Evolutionary conservation across 805 yeast species (phyloP).

Genomic region (Lipomyces japonicus): DNA sequence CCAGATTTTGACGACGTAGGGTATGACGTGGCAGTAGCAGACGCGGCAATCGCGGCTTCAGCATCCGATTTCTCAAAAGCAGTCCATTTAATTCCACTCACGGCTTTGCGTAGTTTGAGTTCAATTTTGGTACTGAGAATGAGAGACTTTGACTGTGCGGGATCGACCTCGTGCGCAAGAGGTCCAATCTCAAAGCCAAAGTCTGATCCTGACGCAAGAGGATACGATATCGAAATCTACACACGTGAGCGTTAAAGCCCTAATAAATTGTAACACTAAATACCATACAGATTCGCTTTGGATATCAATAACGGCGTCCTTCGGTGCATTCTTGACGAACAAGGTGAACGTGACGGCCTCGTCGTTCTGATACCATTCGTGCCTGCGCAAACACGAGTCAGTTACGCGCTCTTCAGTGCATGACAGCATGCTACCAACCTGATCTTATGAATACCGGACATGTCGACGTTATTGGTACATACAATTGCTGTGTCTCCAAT

Average conservation of each 20-base stretch:
- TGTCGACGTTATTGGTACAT: no score
- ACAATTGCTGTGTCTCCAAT: no score
- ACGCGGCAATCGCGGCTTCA: conserved; percentile 1
- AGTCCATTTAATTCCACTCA: conserved; percentile 50
- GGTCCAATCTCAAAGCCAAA: conserved; percentile 57
- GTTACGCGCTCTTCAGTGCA: no score
- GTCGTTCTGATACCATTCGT: conserved; percentile 73
- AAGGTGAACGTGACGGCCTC: conserved; percentile 59
- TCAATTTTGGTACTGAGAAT: conserved; percentile 76
- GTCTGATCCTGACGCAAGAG: conserved; percentile 42
- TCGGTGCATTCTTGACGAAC: conserved; percentile 63
- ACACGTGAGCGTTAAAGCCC: background rate
- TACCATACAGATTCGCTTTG: conserved; percentile 20
- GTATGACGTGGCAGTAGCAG: conserved; percentile 39
- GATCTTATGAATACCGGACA: no score
- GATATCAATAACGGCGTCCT: conserved; percentile 47
- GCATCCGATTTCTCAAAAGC: conserved; percentile 42
- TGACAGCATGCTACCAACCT: no score
- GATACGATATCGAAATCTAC: conserved; percentile 24
- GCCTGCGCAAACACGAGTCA: no score
- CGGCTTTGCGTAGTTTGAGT: conserved; percentile 51
- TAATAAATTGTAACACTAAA: background rate
- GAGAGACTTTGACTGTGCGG: conserved; percentile 44
- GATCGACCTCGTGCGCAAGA: conserved; percentile 50
- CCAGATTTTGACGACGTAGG: conserved; percentile 63